Evolutionary conservation across 495 filamentous ascomycete genomes (phyloP).

Genomic region (Durotheca rogersii): DNA sequence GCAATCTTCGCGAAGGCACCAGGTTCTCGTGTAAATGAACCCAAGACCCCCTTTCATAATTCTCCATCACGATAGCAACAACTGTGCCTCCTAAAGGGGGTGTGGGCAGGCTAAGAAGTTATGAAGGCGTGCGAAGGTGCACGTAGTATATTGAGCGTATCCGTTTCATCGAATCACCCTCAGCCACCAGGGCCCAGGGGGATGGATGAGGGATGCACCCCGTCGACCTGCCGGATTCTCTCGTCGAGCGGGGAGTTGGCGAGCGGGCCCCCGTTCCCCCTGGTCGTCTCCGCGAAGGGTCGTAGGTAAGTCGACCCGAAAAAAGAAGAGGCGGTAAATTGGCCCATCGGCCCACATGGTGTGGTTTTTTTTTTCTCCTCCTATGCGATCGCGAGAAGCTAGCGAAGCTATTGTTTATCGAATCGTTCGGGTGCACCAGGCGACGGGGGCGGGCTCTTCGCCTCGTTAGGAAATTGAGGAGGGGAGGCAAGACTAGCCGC

Average conservation of each 20-base stretch:
- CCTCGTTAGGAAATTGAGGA: too few relatives aligned
- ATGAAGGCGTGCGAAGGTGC: background rate
- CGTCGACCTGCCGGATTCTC: background rate
- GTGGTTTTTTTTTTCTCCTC: constrained; percentile 11
- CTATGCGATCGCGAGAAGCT: background rate
- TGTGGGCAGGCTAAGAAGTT: background rate
- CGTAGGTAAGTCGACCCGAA: constrained; percentile 19
- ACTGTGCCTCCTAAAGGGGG: background rate
- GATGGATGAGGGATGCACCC: too few relatives aligned
- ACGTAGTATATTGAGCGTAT: background rate
- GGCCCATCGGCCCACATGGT: constrained; percentile 5
- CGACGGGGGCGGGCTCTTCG: too few relatives aligned
- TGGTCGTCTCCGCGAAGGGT: background rate
- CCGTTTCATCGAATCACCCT: background rate
- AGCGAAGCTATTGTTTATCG: background rate
- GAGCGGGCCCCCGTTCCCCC: constrained; percentile 1
- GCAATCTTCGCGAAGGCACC: background rate
- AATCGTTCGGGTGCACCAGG: too few relatives aligned
- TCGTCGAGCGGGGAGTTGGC: background rate
- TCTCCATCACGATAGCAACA: background rate
- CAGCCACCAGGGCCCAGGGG: background rate
- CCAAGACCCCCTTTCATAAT: background rate
- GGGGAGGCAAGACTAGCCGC: too few relatives aligned
- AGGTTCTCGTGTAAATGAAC: background rate
- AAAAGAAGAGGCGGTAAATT: background rate